Base-by-base conservation (phyloP, 202 grass and related monocot genomes). In the Setaria viridis region DNA sequence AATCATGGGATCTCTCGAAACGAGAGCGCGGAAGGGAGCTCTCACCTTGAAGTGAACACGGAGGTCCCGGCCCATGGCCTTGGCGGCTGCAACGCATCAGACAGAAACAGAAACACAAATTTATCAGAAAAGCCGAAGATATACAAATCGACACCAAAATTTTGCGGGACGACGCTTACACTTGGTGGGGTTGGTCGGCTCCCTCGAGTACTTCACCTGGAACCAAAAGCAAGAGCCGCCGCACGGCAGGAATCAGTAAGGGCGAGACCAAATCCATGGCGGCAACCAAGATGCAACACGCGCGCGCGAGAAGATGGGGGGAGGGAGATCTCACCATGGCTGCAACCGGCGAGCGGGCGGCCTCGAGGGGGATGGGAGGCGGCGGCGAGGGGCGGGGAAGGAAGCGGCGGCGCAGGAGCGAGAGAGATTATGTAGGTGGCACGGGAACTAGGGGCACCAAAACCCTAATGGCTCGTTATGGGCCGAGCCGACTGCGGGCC, bases 11-110 rank as follows among this genome's bases (percentile, higher is more conserved):
- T 42, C 12, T 68, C 13, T 46, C 3, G 46, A 51, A 49, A 58
- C 33, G 62, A 30, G 9, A 29, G 35, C 8, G 21, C 74, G 66
- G 4, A 39, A 70, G 30, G 9, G 16, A 50, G 16, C 11, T n/a
- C 79, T 79, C 50, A 93, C 91, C 88, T 93, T 93, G 85, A 93
- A 93, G 82, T 93, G 91, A 46, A 93, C 91, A 33, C 91, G 85
- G 51, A 93, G 72, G 78, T 93, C 88, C 79, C 67, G 85, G 60
- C 91, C 91, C 91, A 93, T 90, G 67, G 88, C 88, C 85, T 93
- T 90, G 45, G 91, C 15, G 53, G 91, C 91, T 93, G 74, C 82
- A 90, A 82, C 55, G 64, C 32, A 82, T 33, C n/a, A 85, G 15
- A 78, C 2, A 29, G 15, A 50, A 50, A 46, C 4, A 63, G 30